A percentile compares a stretch with the other conserved stretches of the same genome.
These are phyloP conservation scores for Lachancea quebecensis DNA, from an alignment of 805 yeast genomes.

Conservation along the genomic window DNA sequence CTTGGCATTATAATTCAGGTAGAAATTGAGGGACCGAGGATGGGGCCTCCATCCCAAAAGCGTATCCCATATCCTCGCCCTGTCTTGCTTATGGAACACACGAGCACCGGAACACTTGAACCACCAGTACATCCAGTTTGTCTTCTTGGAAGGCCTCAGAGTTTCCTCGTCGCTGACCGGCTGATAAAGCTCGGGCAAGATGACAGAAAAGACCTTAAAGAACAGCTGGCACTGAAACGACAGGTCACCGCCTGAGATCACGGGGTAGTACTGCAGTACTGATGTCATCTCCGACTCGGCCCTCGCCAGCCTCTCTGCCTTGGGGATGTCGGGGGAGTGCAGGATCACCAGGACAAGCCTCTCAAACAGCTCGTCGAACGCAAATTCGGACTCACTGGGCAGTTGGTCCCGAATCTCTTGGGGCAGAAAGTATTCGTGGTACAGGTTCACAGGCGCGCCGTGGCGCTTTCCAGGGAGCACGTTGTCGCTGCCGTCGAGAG, in stretches of 20 bases:
- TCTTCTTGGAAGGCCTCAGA: slow-evolving; percentile 48
- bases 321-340: slow-evolving; percentile 55
- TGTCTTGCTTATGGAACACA: slow-evolving; percentile 70
- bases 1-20: slow-evolving; percentile 30
- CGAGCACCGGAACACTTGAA: slow-evolving; percentile 83
- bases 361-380: slow-evolving; percentile 66
- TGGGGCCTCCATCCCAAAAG: slow-evolving; percentile 67
- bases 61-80: slow-evolving; percentile 88
- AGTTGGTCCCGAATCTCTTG: slow-evolving; percentile 6
- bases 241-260: slow-evolving; percentile 31
- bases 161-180: slow-evolving; percentile 78
- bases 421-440: slow-evolving; percentile 28
- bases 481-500: slow-evolving; percentile 42
- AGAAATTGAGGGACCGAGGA: slow-evolving; percentile 29
- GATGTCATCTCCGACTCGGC: slow-evolving; percentile 9
- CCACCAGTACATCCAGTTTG: slow-evolving; percentile 96
- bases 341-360: slow-evolving; percentile 65
- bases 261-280: slow-evolving; percentile 24
- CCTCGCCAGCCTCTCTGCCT: slow-evolving; percentile 18
- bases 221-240: slow-evolving; percentile 33
- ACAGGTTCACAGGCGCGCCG: slow-evolving; percentile 13
- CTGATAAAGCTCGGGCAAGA: slow-evolving; percentile 69
- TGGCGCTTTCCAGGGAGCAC: slow-evolving; percentile 22
- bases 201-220: slow-evolving; percentile 54
- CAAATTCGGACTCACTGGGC: not conserved